Conservation (phyloP, 306 rosid species). For the Sechiopsis laciniata region DNA sequence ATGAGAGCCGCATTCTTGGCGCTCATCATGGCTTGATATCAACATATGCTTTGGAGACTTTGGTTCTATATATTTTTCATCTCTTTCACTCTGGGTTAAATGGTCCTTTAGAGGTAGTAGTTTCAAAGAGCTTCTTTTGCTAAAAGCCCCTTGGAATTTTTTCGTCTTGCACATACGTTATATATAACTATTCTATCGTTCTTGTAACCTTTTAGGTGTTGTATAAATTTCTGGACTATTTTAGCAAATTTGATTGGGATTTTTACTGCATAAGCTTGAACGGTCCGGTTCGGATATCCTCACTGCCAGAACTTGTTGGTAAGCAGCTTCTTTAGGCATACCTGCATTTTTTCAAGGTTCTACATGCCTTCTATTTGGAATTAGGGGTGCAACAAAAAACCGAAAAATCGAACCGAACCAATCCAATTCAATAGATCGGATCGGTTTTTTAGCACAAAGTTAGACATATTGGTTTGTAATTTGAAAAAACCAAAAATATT, state of each 20-base stretch:
- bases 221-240: constrained; percentile 73
- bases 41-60: constrained; percentile 84
- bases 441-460: too few species aligned
- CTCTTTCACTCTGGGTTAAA: constrained; percentile 54
- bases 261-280: constrained; percentile 71
- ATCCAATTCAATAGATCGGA: too few species aligned
- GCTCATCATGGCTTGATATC: constrained; percentile 88
- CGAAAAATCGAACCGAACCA: too few species aligned
- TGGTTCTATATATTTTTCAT: constrained; percentile 77
- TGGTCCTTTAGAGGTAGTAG: constrained; percentile 75
- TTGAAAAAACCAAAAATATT: too few species aligned
- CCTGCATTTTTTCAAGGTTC: not conserved
- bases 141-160: not conserved
- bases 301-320: constrained; percentile 62
- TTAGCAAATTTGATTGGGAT: constrained; percentile 90
- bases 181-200: not conserved
- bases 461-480: too few species aligned
- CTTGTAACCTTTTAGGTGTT: constrained; percentile 47
- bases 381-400: too few species aligned
- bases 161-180: not conserved
- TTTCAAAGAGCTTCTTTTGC: constrained; percentile 5
- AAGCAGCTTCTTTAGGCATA: constrained; percentile 22
- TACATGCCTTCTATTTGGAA: not conserved
- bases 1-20: constrained; percentile 86
- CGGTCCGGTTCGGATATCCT: constrained; percentile 72